Percentiles rank a stretch among this genome's conserved stretches.
Conservation (phyloP, 2,329 filamentous ascomycete species). For the Exophiala calicioides region DNA sequence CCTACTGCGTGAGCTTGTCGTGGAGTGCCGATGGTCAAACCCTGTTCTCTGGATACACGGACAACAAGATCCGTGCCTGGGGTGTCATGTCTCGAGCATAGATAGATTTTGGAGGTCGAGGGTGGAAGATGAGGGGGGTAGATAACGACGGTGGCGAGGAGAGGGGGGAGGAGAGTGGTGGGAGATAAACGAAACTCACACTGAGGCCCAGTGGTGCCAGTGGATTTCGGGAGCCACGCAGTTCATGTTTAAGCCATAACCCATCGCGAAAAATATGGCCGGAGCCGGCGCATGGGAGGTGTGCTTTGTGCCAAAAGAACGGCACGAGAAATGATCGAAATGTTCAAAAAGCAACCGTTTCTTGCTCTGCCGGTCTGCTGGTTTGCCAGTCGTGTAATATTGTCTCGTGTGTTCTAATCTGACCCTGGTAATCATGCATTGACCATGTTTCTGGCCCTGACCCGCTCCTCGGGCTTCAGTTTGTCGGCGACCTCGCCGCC, state of each 20-base stretch:
- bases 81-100: constrained; percentile 95
- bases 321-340: constrained; percentile 25
- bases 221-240: too few relatives aligned
- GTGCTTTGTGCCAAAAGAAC: constrained; percentile 17
- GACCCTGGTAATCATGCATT: background rate
- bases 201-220: too few relatives aligned
- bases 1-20: constrained; percentile 95
- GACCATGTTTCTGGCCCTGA: constrained; percentile 70
- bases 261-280: constrained; percentile 17
- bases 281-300: constrained; percentile 23
- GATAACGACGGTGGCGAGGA: background rate
- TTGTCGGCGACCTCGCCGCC: constrained; percentile 60
- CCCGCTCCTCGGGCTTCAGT: constrained; percentile 72
- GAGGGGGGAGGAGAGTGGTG: background rate
- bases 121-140: background rate
- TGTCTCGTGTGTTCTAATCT: too few relatives aligned
- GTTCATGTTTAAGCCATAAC: constrained; percentile 20
- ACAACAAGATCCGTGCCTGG: constrained; percentile 98
- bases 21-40: constrained; percentile 99
- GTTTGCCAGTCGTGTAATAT: too few relatives aligned
- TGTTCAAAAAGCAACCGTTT: constrained; percentile 12
- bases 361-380: too few relatives aligned
- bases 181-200: too few relatives aligned
- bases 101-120: background rate
- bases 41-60: constrained; percentile 98